These are phyloP conservation scores for Acanthamoeba healyi DNA, from an alignment of 208 protist genomes.

Conservation along the genomic window DNA sequence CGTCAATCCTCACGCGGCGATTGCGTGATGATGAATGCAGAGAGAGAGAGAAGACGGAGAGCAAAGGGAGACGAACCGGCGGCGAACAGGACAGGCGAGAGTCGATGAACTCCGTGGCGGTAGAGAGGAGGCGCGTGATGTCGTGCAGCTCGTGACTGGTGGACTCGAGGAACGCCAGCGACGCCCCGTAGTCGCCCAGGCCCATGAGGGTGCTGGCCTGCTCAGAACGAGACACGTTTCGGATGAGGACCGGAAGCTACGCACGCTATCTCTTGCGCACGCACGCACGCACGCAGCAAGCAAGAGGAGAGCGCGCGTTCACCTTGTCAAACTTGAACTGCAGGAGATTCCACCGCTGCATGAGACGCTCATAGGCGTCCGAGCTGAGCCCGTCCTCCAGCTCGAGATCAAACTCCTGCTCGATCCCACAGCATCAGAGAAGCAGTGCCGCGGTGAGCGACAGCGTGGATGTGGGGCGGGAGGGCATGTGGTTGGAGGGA, in stretches of 20 bases:
- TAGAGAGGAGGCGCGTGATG: not conserved
- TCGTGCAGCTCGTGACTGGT: not conserved
- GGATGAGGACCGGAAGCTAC: too few species aligned
- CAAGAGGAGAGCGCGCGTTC: not conserved
- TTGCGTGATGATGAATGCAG: not conserved
- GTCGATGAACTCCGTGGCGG: not conserved
- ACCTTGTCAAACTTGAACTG: conserved; percentile 24
- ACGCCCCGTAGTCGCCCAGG: conserved; percentile 6
- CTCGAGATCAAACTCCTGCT: conserved; percentile 32
- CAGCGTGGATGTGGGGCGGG: too few species aligned
- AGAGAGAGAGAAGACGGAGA: not conserved
- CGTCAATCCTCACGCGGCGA: too few species aligned
- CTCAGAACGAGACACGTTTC: too few species aligned
- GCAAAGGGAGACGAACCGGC: not conserved
- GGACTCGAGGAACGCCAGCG: conserved; percentile 22
- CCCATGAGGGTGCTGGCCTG: conserved; percentile 15
- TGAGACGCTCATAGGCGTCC: not conserved
- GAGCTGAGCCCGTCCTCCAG: conserved; percentile 21
- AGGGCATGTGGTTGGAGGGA: too few species aligned
- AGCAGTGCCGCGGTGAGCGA: too few species aligned
- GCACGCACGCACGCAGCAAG: not conserved
- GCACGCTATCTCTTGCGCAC: too few species aligned
- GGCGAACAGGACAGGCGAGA: not conserved
- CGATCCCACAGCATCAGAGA: not conserved
- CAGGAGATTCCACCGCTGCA: conserved; percentile 39